Base-by-base conservation (phyloP, 441 rosid genomes). In the Erodium moschatum region DNA sequence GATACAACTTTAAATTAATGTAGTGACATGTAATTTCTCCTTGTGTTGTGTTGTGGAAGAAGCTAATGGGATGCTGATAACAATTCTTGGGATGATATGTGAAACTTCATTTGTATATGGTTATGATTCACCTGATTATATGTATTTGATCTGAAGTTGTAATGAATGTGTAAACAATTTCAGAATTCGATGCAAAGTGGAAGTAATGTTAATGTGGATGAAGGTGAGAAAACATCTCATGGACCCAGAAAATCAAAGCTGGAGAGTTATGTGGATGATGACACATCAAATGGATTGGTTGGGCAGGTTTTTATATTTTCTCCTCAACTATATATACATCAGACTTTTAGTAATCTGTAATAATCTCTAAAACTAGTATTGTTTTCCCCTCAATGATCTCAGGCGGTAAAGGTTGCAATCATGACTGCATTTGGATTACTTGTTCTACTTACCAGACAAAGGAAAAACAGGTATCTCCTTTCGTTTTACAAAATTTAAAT, bases 351-450 rank as follows among this genome's bases (percentile, higher is more conserved):
- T 4, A 35, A 35, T 35, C 42, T 35, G 0, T 35, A 35, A 35
- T 0, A 35, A 4, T 7, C 27, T 24, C 27, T 24, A 24, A 24
- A 24, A 24, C 27, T 24, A 24, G 27, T 2, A 24, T 24, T 2
- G n/a, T n/a, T 24, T 24, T 2, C 27, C 27, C 27, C 27, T 24
- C 27, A 24, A 24, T 50, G 7, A 50, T 50, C 64, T 48, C 79
- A 92, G 97, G 86, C 84, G 67, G 70, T 86, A 79, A 89, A 78
- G 73, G 80, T 79, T 18, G 85, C 81, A 71, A 83, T 89, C 76
- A 86, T 86, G 80, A 84, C 79, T 38, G 93, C 96, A 7, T 93
- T 90, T 77, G 97, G 89, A 72, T 70, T 87, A 40, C 84, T 93
- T 64, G 96, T 90, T 77, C 70, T 90, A 70, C 75, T 90, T 73